These are phyloP conservation scores for Alternaria viburni DNA, from an alignment of 2,329 filamentous ascomycete genomes.

Conservation along the genomic window DNA sequence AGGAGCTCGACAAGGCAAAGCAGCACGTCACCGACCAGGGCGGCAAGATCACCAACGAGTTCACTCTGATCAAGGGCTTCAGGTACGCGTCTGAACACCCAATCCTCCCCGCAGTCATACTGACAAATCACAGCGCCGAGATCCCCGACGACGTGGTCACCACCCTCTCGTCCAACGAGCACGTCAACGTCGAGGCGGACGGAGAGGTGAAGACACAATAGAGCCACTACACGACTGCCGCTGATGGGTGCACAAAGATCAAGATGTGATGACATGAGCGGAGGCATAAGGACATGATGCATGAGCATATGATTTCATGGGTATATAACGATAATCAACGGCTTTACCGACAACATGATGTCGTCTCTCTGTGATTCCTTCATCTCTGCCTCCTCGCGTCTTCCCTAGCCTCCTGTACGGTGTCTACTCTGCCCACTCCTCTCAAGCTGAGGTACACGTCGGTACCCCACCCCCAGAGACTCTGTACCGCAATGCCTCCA, in stretches of 20 bases:
- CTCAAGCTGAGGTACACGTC: conserved; percentile 70
- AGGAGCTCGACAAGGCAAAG: conserved; percentile 80
- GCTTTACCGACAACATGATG: neutral
- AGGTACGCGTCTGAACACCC: conserved; percentile 66
- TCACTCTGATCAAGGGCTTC: conserved; percentile 88
- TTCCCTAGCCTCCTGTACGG: conserved; percentile 3
- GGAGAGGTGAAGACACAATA: conserved; percentile 74
- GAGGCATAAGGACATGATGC: neutral
- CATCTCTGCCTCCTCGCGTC: conserved; percentile 4
- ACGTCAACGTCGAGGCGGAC: conserved; percentile 82
- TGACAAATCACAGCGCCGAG: conserved; percentile 64
- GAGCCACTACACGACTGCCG: conserved; percentile 11
- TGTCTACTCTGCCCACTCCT: conserved; percentile 60
- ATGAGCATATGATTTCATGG: conserved; percentile 1
- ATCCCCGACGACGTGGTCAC: conserved; percentile 71
- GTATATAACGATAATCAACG: conserved; percentile 10
- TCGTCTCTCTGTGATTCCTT: neutral
- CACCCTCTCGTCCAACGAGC: conserved; percentile 70
- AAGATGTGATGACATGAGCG: neutral
- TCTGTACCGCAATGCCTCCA: conserved; percentile 93
- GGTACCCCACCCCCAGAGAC: conserved; percentile 88
- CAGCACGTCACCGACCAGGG: conserved; percentile 75
- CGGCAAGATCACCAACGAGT: conserved; percentile 84
- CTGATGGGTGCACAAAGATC: conserved; percentile 11
- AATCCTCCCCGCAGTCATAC: conserved; percentile 4